These are phyloP conservation scores for Ettlia oleoabundans DNA, from an alignment of 139 green algal genomes.

Conservation along the genomic window DNA sequence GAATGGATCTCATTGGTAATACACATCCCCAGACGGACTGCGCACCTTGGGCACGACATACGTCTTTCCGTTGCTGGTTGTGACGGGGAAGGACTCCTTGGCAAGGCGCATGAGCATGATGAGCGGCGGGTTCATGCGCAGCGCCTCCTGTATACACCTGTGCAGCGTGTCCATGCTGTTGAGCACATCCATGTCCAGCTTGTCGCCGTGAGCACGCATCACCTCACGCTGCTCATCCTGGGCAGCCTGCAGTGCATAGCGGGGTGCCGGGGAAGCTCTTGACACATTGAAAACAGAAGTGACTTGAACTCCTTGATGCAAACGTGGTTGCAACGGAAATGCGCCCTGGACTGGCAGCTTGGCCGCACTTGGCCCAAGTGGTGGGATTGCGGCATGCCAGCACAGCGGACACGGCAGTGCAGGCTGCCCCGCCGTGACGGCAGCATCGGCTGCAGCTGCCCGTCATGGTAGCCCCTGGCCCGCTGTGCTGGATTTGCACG, in stretches of 20 bases:
- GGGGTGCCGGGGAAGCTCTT: background rate
- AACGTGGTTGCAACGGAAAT: too few species aligned
- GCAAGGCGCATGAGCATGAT: slow-evolving; percentile 94
- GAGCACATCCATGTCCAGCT: slow-evolving; percentile 86
- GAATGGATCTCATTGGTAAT: too few species aligned
- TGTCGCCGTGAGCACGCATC: slow-evolving; percentile 73
- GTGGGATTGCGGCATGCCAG: too few species aligned
- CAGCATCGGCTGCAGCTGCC: too few species aligned
- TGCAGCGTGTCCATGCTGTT: slow-evolving; percentile 92
- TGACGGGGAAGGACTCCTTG: slow-evolving; percentile 89
- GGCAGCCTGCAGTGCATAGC: slow-evolving; percentile 47
- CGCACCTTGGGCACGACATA: slow-evolving; percentile 87
- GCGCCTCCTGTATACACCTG: slow-evolving; percentile 78
- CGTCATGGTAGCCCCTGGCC: too few species aligned
- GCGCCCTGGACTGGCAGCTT: too few species aligned
- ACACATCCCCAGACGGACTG: too few species aligned
- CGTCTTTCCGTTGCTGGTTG: slow-evolving; percentile 72
- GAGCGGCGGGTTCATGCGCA: slow-evolving; percentile 96
- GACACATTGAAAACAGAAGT: background rate
- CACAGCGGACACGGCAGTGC: too few species aligned
- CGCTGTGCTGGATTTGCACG: background rate
- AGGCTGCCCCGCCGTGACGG: too few species aligned
- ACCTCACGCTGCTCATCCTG: slow-evolving; percentile 82
- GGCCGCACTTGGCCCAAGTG: too few species aligned
- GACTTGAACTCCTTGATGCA: background rate